Base-by-base conservation (phyloP, 495 filamentous ascomycete species). In the Aspergillus funiculosus region DNA sequence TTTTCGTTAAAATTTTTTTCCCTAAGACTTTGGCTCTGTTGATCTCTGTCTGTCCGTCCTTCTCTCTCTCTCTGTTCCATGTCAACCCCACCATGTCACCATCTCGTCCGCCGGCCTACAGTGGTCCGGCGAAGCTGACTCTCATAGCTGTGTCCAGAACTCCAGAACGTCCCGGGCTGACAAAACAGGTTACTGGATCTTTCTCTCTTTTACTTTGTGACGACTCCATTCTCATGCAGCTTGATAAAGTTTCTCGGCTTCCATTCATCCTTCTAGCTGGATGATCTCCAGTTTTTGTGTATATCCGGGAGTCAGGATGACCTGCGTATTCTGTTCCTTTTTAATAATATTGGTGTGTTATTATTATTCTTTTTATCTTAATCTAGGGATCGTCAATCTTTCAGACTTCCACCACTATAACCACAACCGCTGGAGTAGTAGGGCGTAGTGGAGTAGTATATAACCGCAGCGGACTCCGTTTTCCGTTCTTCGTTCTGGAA, bases 101-200 rank as follows among this genome's bases (percentile, higher is more conserved):
- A 36, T 54, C 51, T 55, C 56, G 44, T n/a, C 59, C 55, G 55
- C 55, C 65, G 65, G 65, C 46, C 54, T 56, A 62, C 66, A 54
- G 62, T 69, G 43, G 51, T 68, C 67, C 67, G 67, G 56, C 44
- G 31, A 21, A n/a, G n/a, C n/a, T 20, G 25, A 25, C 22, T 35
- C 25, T 29, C 18, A 14, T 15, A 39, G 43, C 43, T 38, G 17
- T 39, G 22, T 35, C 39, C 14, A 29, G 36, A 56, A 49, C 41
- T 30, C 42, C 45, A 20, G 29, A 54, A 52, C 46, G 53, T 35
- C 39, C 35, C 39, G 39, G 39, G 48, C 57, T 57, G 53, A 59
- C 53, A 53, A 54, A 53, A 48, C 48, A 52, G 21, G 32, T 25
- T 49, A 39, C 18, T 28, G 41, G 39, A 30, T 50, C 18, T 6